Conservation (phyloP, 345 rosid genomes). For the Kernera saxatilis region DNA sequence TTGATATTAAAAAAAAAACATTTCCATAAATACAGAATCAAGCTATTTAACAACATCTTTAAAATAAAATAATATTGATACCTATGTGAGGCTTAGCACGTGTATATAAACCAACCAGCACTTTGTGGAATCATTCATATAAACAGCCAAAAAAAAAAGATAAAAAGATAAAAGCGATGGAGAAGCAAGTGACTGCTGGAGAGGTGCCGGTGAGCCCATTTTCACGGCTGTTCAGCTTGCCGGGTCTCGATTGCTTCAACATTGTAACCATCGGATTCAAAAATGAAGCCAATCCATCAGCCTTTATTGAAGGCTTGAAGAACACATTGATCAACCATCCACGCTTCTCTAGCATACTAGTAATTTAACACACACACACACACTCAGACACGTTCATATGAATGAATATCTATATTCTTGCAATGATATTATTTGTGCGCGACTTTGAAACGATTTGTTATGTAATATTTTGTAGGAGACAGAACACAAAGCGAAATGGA, state of each 20-base stretch:
- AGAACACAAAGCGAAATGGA: background rate
- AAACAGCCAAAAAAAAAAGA: background rate
- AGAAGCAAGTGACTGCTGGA: background rate
- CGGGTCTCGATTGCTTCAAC: constrained; percentile 36
- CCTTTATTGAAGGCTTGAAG: constrained; percentile 38
- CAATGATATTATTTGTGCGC: background rate
- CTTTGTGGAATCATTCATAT: background rate
- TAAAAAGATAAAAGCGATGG: background rate
- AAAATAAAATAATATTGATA: background rate
- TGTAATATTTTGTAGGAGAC: background rate
- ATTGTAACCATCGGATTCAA: constrained; percentile 48
- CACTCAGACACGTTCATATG: background rate
- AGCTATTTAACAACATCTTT: background rate
- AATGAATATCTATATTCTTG: background rate
- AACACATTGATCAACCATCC: constrained; percentile 63
- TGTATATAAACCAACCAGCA: background rate
- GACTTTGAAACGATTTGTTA: background rate
- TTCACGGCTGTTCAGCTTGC: constrained; percentile 43
- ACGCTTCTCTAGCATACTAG: constrained; percentile 69
- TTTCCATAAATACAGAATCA: too few relatives aligned
- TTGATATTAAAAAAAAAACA: too few relatives aligned
- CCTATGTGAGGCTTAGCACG: background rate
- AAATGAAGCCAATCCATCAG: constrained; percentile 27
- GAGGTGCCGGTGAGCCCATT: constrained; percentile 46
- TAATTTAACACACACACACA: background rate